phyloP scores from a whole-genome alignment of 139 green algal species.

The Volvox africanus region DNA sequence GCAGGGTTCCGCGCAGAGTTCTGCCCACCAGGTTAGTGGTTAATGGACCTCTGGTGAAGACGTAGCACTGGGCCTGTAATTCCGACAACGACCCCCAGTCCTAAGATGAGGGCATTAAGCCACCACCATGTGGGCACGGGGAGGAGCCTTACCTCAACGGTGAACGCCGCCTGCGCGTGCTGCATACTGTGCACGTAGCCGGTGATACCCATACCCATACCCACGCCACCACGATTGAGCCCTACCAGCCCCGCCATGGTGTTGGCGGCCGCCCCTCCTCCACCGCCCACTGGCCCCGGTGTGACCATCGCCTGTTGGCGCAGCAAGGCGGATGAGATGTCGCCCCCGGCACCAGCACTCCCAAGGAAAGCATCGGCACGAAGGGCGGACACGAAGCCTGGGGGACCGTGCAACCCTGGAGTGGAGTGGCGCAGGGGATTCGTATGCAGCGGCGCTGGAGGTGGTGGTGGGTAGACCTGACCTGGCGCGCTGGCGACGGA shows the following conservation, averaged over 20 bases:
- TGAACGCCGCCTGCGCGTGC: slow-evolving; percentile 11
- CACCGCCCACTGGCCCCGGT: too few species aligned
- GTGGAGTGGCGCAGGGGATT: neutral
- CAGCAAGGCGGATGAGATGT: neutral
- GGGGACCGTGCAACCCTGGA: too few species aligned
- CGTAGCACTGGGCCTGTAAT: too few species aligned
- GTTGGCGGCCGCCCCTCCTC: too few species aligned
- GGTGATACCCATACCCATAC: neutral
- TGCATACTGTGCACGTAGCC: slow-evolving; percentile 25
- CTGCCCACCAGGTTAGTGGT: too few species aligned
- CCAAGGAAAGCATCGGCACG: slow-evolving; percentile 6
- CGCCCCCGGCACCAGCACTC: neutral
- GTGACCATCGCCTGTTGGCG: neutral
- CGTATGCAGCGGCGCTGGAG: neutral
- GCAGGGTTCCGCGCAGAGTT: too few species aligned
- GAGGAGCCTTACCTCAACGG: slow-evolving; percentile 11
- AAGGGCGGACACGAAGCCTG: neutral
- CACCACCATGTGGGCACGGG: too few species aligned
- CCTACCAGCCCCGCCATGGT: too few species aligned
- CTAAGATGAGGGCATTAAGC: too few species aligned
- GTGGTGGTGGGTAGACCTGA: neutral
- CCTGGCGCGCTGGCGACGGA: neutral
- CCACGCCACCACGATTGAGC: neutral
- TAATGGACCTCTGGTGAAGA: too few species aligned
- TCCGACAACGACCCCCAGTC: too few species aligned